Evolutionary conservation across 2,329 filamentous ascomycete species (phyloP).

Genomic region (Fusarium concolor): DNA sequence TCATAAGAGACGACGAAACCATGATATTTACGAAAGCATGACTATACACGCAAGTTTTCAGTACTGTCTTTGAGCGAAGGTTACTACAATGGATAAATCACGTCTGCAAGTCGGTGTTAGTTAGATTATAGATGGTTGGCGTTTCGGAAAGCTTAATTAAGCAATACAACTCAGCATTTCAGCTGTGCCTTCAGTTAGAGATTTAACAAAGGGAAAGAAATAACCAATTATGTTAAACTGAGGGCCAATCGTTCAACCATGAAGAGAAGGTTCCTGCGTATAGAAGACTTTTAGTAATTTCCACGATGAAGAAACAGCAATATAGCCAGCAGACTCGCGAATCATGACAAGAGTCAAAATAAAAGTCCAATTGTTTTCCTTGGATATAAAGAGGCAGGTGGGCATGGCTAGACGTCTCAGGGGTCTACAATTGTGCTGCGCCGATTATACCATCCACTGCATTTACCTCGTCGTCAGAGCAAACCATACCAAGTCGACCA

Average conservation of each 20-base stretch:
- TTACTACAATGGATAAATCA: constrained; percentile 3
- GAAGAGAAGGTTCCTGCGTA: neutral
- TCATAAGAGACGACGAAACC: constrained; percentile 35
- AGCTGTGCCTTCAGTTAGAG: neutral
- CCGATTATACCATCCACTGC: neutral
- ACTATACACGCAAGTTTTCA: constrained; percentile 7
- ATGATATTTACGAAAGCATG: constrained; percentile 23
- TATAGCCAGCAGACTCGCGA: too few species aligned
- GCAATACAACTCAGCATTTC: constrained; percentile 20
- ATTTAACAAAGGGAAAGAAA: neutral
- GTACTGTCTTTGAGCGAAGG: constrained; percentile 25
- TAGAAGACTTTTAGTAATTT: neutral
- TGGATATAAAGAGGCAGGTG: neutral
- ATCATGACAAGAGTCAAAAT: neutral
- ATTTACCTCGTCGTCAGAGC: neutral
- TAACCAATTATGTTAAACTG: too few species aligned
- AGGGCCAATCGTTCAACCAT: neutral
- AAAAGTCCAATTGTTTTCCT: neutral
- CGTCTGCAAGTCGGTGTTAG: constrained; percentile 29
- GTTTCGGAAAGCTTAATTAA: constrained; percentile 13
- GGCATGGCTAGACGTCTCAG: neutral
- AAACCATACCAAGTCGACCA: neutral
- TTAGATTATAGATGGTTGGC: constrained; percentile 28
- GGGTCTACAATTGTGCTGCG: neutral
- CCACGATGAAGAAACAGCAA: neutral